Conservation (phyloP, 2,329 filamentous ascomycete genomes). For the Pseudogymnoascus verrucosus region DNA sequence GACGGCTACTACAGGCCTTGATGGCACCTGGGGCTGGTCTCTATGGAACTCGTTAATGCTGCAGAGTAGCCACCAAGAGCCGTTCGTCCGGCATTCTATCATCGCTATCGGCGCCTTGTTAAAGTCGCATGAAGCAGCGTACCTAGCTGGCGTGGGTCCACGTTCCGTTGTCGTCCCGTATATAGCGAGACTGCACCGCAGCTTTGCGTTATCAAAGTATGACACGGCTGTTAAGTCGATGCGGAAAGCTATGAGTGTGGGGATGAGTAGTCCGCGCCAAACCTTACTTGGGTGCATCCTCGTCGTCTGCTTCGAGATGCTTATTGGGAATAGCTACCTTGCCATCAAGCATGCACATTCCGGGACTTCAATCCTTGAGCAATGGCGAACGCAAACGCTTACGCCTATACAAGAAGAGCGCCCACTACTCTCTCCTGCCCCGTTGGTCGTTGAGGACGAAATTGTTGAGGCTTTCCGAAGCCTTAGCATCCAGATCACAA, state of each 20-base stretch:
- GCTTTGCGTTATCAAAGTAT: conserved; percentile 11
- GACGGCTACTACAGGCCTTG: conserved; percentile 53
- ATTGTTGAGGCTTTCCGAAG: conserved; percentile 20
- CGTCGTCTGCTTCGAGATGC: conserved; percentile 20
- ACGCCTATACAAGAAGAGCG: neutral
- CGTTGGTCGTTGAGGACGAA: conserved; percentile 18
- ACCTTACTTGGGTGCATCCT: conserved; percentile 16
- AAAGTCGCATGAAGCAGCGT: conserved; percentile 12
- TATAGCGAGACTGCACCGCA: conserved; percentile 3
- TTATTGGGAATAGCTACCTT: conserved; percentile 4
- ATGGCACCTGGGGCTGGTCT: conserved; percentile 52
- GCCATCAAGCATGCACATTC: conserved; percentile 10
- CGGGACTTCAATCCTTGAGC: conserved; percentile 2
- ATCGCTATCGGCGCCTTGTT: conserved; percentile 20
- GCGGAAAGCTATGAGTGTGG: neutral
- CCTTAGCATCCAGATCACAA: conserved; percentile 17
- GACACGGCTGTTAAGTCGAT: conserved; percentile 7
- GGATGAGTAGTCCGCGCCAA: neutral
- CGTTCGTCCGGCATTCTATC: conserved; percentile 20
- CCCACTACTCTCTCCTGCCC: conserved; percentile 6
- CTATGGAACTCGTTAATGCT: conserved; percentile 18
- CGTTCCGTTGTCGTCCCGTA: conserved; percentile 22
- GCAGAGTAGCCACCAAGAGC: conserved; percentile 17
- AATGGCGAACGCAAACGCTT: neutral
- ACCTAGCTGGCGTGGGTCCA: conserved; percentile 10